Base-by-base conservation (phyloP, 129 eudicot genomes). In the Pulicaria dysenterica region DNA sequence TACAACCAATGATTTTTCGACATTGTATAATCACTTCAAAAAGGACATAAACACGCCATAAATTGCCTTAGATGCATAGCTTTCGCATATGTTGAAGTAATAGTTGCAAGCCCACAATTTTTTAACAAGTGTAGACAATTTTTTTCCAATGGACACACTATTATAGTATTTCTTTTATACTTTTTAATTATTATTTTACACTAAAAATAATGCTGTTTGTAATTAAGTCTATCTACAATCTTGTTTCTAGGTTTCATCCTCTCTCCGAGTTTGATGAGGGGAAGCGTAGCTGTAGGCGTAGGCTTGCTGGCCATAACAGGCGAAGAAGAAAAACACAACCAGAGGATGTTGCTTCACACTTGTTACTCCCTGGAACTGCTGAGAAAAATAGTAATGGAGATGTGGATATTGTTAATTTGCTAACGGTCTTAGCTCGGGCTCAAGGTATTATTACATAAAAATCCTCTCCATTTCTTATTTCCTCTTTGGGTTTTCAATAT, bases 191-290 rank as follows among this genome's bases (percentile, higher is more conserved):
- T 24, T 24, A 24, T 24, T 24, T 24, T 24, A 2, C 31, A 24
- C 31, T 24, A 24, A 24, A 24, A 24, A 24, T 24, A 24, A 24
- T 24, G 31, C 31, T 0, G 31, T 24, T 24, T 40, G n/a, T 61
- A 58, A 59, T 24, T 37, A n/a, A 67, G 5, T 31, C 48, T 47
- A 58, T 49, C 10, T 64, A 2, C 56, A 17, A 46, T 59, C 31
- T 69, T 64, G 37, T 63, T 76, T 39, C 14, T 80, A 94, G 99
- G 91, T 94, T 94, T 77, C 99, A 94, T 76, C 95, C 90, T 69
- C 96, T 94, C 80, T 77, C 91, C 1, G 99, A 94, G 67, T 94
- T 94, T 75, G 99, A 94, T 31, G 99, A 94, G 77, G 99, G 99
- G 7, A 94, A 94, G 74, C 68, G 99, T 77, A 94, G 99, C 74